Percentiles rank a stretch among this genome's conserved stretches.
Conservation (phyloP, 2,329 filamentous ascomycete genomes). For the Plenodomus tracheiphilus region DNA sequence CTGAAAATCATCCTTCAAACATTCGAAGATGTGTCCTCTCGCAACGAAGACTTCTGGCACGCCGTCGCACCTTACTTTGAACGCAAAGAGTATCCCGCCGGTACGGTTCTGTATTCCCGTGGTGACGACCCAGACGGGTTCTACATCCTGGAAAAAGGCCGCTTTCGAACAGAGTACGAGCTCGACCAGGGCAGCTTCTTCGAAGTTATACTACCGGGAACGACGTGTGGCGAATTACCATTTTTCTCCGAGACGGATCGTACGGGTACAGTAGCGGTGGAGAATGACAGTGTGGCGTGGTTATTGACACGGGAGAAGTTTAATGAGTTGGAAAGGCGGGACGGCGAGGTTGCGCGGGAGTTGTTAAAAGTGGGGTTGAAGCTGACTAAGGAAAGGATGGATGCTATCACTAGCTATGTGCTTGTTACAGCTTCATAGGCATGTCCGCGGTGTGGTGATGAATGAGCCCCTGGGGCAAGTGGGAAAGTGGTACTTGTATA, state of each 20-base stretch:
- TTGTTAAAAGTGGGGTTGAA: constrained; percentile 86
- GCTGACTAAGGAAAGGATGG: constrained; percentile 92
- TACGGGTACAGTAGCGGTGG: constrained; percentile 83
- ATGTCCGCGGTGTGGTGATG: not conserved
- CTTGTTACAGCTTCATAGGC: constrained; percentile 40
- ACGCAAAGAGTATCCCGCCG: constrained; percentile 67
- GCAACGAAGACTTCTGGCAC: constrained; percentile 97
- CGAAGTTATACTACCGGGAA: constrained; percentile 90
- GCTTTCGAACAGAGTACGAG: constrained; percentile 87
- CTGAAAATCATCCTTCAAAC: constrained; percentile 90
- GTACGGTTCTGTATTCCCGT: constrained; percentile 74
- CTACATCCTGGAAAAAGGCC: constrained; percentile 86
- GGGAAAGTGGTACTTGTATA: not conserved
- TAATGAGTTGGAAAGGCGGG: constrained; percentile 69
- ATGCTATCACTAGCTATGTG: constrained; percentile 59
- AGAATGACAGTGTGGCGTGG: constrained; percentile 83
- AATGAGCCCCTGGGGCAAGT: not conserved
- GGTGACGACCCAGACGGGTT: constrained; percentile 79
- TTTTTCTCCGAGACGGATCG: constrained; percentile 92
- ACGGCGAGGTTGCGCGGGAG: constrained; percentile 80
- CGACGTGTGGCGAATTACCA: constrained; percentile 92
- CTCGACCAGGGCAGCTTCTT: constrained; percentile 86
- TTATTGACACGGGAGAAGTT: constrained; percentile 73
- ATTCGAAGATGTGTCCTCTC: constrained; percentile 83
- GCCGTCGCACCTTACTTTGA: constrained; percentile 75